phyloP scores from a whole-genome alignment of 1,284 basidiomycete species.

The Meripilus lineatus region DNA sequence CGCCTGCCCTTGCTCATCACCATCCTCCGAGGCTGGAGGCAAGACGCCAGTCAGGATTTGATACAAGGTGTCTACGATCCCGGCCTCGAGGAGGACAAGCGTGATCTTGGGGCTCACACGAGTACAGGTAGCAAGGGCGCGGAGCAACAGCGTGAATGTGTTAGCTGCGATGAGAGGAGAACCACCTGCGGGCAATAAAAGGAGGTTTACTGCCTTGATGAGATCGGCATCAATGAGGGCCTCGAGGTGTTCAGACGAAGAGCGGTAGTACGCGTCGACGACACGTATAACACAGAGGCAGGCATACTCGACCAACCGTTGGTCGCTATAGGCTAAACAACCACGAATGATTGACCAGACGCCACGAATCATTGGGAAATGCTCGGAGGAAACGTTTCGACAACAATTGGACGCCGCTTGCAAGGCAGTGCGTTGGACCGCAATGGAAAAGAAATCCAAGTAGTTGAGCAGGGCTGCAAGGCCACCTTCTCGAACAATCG shows the following conservation, averaged over 20 bases:
- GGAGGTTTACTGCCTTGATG: constrained; percentile 77
- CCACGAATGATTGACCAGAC: constrained; percentile 92
- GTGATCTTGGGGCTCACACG: constrained; percentile 85
- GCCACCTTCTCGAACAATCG: constrained; percentile 92
- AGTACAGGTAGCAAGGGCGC: constrained; percentile 81
- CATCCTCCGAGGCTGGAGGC: constrained; percentile 55
- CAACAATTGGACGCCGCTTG: constrained; percentile 96
- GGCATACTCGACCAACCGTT: constrained; percentile 90
- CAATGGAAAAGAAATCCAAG: constrained; percentile 95
- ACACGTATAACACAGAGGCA: constrained; percentile 90
- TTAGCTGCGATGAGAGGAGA: constrained; percentile 79
- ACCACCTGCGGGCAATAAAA: constrained; percentile 84
- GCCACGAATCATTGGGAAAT: constrained; percentile 82
- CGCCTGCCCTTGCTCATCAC: constrained; percentile 62
- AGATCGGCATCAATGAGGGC: constrained; percentile 79
- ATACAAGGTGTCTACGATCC: constrained; percentile 86
- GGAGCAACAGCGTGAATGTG: constrained; percentile 86
- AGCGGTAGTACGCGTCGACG: constrained; percentile 85
- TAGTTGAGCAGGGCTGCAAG: constrained; percentile 88
- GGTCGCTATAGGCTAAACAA: constrained; percentile 86
- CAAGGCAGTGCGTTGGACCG: constrained; percentile 93
- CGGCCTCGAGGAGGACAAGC: constrained; percentile 80
- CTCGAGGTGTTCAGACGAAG: constrained; percentile 82
- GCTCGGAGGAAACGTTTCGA: constrained; percentile 81
- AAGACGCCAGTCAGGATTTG: constrained; percentile 91